Conservation (phyloP, 164 flowering plant species). For the Magnolia sinica region DNA sequence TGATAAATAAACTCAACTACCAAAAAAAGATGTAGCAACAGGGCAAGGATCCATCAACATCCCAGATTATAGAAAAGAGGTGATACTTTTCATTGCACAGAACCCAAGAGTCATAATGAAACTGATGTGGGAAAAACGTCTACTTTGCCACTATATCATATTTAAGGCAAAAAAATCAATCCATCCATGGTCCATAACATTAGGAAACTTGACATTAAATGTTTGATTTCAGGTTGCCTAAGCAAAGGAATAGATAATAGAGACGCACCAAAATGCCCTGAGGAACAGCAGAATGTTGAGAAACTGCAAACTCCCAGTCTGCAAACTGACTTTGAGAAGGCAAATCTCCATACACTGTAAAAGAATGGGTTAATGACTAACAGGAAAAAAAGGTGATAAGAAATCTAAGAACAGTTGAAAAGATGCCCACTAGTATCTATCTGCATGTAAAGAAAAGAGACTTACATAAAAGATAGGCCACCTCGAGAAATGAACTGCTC, state of each 20-base stretch:
- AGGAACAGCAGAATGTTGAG: conserved; percentile 99
- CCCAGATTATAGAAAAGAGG: too few species aligned
- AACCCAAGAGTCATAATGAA: too few species aligned
- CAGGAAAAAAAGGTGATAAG: background rate
- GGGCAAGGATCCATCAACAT: background rate
- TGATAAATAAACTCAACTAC: background rate
- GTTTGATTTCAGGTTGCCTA: background rate
- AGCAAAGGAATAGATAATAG: background rate
- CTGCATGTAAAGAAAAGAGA: background rate
- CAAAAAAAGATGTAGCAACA: background rate
- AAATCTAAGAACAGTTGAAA: background rate
- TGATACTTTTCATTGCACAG: too few species aligned
- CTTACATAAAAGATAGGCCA: conserved; percentile 79
- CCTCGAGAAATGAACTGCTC: conserved; percentile 82
- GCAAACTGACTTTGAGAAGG: conserved; percentile 81
- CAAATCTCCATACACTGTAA: conserved; percentile 85
- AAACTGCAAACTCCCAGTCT: conserved; percentile 94
- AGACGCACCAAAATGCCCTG: conserved; percentile 79
- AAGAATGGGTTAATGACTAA: background rate
- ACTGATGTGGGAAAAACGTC: too few species aligned
- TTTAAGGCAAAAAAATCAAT: too few species aligned
- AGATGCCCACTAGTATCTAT: too few species aligned
- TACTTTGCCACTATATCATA: too few species aligned
- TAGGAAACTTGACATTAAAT: too few species aligned
- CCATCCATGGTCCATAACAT: too few species aligned